Percentiles rank a stretch among this genome's conserved stretches.
These are phyloP conservation scores for Ustilago curta DNA, from an alignment of 1,284 basidiomycete species.

Conservation along the genomic window DNA sequence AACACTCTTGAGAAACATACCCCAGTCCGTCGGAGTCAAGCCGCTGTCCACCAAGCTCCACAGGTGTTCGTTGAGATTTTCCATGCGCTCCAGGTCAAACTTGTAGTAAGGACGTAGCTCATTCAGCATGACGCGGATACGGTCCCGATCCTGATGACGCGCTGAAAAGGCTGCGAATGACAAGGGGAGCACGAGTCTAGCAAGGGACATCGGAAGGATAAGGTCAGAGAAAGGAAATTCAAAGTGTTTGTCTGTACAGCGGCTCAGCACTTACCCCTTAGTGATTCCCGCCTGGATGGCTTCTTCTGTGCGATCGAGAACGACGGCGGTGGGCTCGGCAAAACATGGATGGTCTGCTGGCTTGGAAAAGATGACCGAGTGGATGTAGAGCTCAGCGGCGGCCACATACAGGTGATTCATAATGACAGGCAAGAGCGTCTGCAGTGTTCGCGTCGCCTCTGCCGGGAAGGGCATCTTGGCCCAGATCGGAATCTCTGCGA, in stretches of 20 bases:
- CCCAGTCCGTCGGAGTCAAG: slow-evolving; percentile 39
- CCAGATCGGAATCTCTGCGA: slow-evolving; percentile 45
- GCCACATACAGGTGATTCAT: slow-evolving; percentile 50
- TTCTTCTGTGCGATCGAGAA: slow-evolving; percentile 41
- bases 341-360: slow-evolving; percentile 46
- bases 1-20: slow-evolving; percentile 46
- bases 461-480: slow-evolving; percentile 42
- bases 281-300: slow-evolving; percentile 44
- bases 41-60: slow-evolving; percentile 51
- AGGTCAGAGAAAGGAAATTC: not conserved
- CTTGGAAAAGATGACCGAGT: slow-evolving; percentile 48
- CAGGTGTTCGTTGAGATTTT: slow-evolving; percentile 44
- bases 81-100: slow-evolving; percentile 45
- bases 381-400: slow-evolving; percentile 46
- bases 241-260: not conserved
- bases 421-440: slow-evolving; percentile 34
- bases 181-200: slow-evolving; percentile 35
- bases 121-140: slow-evolving; percentile 39
- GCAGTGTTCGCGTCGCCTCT: slow-evolving; percentile 33
- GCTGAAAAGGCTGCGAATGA: slow-evolving; percentile 46
- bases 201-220: not conserved
- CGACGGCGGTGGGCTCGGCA: slow-evolving; percentile 31
- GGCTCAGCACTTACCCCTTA: slow-evolving; percentile 25
- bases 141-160: slow-evolving; percentile 24
- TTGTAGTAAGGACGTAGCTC: slow-evolving; percentile 50